Base-by-base conservation (phyloP, 139 green algal species). In the Chlorella sp. region DNA sequence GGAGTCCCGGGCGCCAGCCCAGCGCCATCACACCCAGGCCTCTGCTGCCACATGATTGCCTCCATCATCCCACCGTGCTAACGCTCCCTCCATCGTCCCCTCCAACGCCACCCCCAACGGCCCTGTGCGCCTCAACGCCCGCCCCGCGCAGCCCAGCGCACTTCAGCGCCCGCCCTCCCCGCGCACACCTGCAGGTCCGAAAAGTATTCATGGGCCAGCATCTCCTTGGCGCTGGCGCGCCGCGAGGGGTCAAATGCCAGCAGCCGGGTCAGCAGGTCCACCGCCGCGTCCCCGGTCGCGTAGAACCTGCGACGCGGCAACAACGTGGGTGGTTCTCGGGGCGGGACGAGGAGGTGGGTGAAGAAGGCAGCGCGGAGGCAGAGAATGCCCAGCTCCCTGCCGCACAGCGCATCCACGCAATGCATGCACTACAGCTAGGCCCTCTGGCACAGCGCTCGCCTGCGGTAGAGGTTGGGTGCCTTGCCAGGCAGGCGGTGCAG, bases 161-260 rank as follows among this genome's bases (percentile, higher is more conserved):
- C 19, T 35, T 17, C 53, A 60, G 53, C 15, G 8, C 43, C 5
- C 67, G 27, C 69, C 65, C 69, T 56, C 1, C 27, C 58, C 59
- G 56, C 46, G 48, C 69, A 43, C 35, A 27, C 33, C 21, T 60
- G 21, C 15, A 33, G 36, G 38, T 71, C 71, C 15, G 61, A 27
- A 56, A 98, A 96, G 83, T 91, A 97, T 70, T 94, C 91, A 71
- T 98, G 94, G 0, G 69, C 58, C 33, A 97, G 78, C 0, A 89
- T 92, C 80, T 98, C 94, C 29, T 93, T 85, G 1, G 84, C 81
- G 42, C 35, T 69, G 60, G 71, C 70, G 23, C 91, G 77, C 17
- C 87, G 79, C 14, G 42, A 67, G 7, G 94, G 94, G 84, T 98
- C 94, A 75, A 98, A 97, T 27, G 86, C 82, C 43, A 98, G 83